Evolutionary conservation across 352 stramenopile species (phyloP), one percentile per base, ranked within the genome.

Genomic region (Phytophthora litchii): DNA sequence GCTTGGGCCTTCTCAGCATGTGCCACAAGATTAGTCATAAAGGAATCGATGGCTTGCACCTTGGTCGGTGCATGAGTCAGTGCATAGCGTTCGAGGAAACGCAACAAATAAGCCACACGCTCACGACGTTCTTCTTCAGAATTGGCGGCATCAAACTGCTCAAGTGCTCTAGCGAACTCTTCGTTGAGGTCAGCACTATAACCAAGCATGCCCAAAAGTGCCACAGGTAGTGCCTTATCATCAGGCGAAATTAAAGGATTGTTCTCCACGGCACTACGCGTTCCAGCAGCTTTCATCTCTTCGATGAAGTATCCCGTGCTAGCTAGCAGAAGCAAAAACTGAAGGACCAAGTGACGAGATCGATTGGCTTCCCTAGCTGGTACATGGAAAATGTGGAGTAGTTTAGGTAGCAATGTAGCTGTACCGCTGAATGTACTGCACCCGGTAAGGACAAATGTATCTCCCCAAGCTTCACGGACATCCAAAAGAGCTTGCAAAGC

Each of bases 131-230:
- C 41, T 0, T 8, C 40, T 1, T 64, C 35, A 1, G 46, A 58
- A 2, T 60, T 25, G 0, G 72, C 72, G 13, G 55, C 50, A 32
- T 66, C 54, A 23, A 88, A 84, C 4, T 72, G 64, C 2, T 76
- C 41, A 4, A 92, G 63, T 1, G 73, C 73, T 9, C 67, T 47
- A 13, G 67, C 66, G 23, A 91, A 88, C 29, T 90, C 83, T 21
- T 72, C 73, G 29, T 88, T 90, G 8, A 92, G 54, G 52, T 92
- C 80, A 0, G 80, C 63, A 14, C 79, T 89, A 60, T 88, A 92
- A 0, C 83, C 83, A 1, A 92, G 64, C 27, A 92, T 56, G 27
- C 78, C 78, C 10, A 92, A 45, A 17, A 92, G 75, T 6, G 83
- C 72, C 1, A 90, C 76, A 9, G 73, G 67, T 7, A 89, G 49